phyloP scores from a whole-genome alignment of 768 basidiomycete genomes.

The Cyclocybe cylindracea region DNA sequence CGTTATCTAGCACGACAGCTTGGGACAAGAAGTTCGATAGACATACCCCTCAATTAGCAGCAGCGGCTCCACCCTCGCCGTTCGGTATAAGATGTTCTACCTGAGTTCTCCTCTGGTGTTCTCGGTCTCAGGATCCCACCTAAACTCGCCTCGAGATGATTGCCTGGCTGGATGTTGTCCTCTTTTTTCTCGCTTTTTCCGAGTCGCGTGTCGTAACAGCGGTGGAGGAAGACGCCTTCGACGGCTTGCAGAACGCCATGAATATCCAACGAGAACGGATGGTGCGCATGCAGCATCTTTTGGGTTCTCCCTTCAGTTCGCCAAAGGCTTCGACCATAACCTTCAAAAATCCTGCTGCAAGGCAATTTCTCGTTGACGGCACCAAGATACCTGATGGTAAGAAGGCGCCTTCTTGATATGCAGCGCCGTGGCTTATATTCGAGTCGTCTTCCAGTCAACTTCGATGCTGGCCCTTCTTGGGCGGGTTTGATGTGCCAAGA shows the following conservation, averaged over 20 bases:
- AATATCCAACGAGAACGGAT: slow-evolving; percentile 48
- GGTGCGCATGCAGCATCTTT: slow-evolving; percentile 37
- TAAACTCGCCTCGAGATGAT: slow-evolving; percentile 12
- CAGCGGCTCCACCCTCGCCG: not conserved
- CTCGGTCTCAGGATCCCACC: too few species aligned
- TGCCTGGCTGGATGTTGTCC: slow-evolving; percentile 12
- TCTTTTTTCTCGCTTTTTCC: slow-evolving; percentile 16
- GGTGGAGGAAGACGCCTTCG: slow-evolving; percentile 25
- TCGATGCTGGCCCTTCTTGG: slow-evolving; percentile 72
- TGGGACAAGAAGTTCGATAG: slow-evolving; percentile 1
- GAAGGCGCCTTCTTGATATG: not conserved
- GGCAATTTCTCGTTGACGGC: slow-evolving; percentile 49
- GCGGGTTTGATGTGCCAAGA: slow-evolving; percentile 53
- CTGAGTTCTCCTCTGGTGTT: not conserved
- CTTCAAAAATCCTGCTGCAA: slow-evolving; percentile 62
- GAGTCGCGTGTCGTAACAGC: slow-evolving; percentile 12
- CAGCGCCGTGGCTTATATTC: slow-evolving; percentile 12
- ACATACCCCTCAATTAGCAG: slow-evolving; percentile 10
- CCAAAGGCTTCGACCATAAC: slow-evolving; percentile 44
- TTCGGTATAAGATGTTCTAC: slow-evolving; percentile 1
- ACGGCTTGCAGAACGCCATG: slow-evolving; percentile 43
- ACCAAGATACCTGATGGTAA: slow-evolving; percentile 45
- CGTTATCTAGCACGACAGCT: slow-evolving; percentile 13
- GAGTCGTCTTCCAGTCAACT: slow-evolving; percentile 45
- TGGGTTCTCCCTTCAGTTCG: slow-evolving; percentile 27